These are phyloP conservation scores for Suhomyces yuchorum DNA, from an alignment of 1,139 yeast genomes.

Conservation along the genomic window DNA sequence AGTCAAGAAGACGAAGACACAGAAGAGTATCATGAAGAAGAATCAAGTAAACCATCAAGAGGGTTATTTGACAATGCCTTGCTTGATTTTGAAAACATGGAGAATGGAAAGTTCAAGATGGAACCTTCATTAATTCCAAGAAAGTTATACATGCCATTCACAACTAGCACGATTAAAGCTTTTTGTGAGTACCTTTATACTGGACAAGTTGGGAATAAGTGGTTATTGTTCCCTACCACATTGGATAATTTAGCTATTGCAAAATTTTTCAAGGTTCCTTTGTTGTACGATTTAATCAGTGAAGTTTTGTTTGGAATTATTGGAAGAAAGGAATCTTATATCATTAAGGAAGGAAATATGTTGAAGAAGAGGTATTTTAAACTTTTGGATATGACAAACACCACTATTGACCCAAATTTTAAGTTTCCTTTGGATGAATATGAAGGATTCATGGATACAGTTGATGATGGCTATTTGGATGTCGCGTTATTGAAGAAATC, in stretches of 20 bases:
- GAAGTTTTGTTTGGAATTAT: constrained; percentile 71
- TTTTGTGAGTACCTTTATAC: constrained; percentile 74
- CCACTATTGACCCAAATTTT: constrained; percentile 27
- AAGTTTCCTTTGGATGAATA: constrained; percentile 49
- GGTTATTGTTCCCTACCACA: constrained; percentile 68
- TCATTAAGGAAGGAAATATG: constrained; percentile 45
- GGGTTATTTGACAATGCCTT: constrained; percentile 33
- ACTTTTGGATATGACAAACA: constrained; percentile 28
- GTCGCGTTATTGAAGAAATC: constrained; percentile 51
- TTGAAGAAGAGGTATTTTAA: constrained; percentile 34
- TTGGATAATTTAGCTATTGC: constrained; percentile 64
- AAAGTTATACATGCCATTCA: constrained; percentile 65
- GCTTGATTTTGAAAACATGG: constrained; percentile 40
- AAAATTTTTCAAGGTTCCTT: constrained; percentile 65
- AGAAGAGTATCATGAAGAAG: constrained; percentile 4
- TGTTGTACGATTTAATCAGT: constrained; percentile 64
- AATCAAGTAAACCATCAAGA: not conserved
- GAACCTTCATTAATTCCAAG: constrained; percentile 70
- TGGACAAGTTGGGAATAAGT: constrained; percentile 75
- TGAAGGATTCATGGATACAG: constrained; percentile 48
- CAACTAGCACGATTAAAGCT: constrained; percentile 61
- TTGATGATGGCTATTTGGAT: constrained; percentile 67
- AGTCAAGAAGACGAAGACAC: constrained; percentile 16
- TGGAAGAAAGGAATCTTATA: constrained; percentile 60
- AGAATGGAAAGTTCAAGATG: constrained; percentile 38